phyloP scores from a whole-genome alignment of 169 alveolate species.

The Plasmodium adleri region DNA sequence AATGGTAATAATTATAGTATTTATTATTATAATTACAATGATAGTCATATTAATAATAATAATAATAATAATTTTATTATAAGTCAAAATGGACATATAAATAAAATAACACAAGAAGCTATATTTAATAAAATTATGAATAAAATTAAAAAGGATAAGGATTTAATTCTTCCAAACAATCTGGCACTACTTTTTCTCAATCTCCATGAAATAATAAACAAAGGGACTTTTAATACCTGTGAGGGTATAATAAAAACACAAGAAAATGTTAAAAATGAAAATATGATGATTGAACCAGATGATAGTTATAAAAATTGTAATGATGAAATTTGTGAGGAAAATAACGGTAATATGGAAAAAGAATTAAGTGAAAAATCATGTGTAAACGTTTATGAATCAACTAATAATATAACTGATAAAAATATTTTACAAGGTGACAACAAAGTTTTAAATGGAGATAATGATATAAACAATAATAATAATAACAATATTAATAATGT shows the following conservation, averaged over 20 bases:
- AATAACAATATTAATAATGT: neutral
- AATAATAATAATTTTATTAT: neutral
- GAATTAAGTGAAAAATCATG: neutral
- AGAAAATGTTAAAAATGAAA: neutral
- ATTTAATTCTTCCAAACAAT: slow-evolving; percentile 46
- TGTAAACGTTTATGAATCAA: neutral
- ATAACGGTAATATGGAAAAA: neutral
- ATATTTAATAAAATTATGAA: slow-evolving; percentile 46
- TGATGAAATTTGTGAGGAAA: neutral
- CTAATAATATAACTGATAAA: neutral
- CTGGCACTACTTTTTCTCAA: slow-evolving; percentile 44
- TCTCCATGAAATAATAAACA: slow-evolving; percentile 19
- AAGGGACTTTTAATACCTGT: neutral
- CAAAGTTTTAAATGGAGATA: neutral
- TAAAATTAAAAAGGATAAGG: slow-evolving; percentile 42
- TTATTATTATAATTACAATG: too few relatives aligned
- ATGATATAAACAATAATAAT: neutral
- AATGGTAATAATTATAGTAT: too few relatives aligned
- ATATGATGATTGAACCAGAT: neutral
- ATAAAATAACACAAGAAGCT: slow-evolving; percentile 1
- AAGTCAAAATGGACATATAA: neutral
- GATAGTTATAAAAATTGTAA: neutral
- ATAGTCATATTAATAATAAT: neutral
- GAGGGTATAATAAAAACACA: neutral
- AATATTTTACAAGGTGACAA: neutral